Conservation (phyloP, 495 filamentous ascomycete species). For the Annulohypoxylon maeteangense region DNA sequence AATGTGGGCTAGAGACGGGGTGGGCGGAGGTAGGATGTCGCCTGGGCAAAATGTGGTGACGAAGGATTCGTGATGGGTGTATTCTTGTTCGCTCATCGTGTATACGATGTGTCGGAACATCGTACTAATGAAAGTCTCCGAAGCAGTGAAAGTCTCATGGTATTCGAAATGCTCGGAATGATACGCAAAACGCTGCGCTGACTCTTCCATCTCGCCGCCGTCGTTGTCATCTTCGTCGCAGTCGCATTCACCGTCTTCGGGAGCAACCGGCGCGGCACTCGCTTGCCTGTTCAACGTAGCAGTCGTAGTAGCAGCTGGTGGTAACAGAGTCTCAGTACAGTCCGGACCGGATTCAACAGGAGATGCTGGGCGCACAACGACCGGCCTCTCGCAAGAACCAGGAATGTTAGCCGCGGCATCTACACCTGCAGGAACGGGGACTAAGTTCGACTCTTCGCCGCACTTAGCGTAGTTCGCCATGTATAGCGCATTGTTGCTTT, state of each 20-base stretch:
- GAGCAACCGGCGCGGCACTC: not conserved
- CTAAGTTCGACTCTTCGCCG: conserved; percentile 36
- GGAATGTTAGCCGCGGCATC: conserved; percentile 43
- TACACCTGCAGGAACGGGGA: conserved; percentile 39
- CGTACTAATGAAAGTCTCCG: conserved; percentile 35
- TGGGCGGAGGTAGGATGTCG: conserved; percentile 6
- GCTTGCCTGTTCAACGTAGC: conserved; percentile 16
- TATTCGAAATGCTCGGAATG: not conserved
- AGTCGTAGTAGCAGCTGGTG: conserved; percentile 11
- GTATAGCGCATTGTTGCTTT: conserved; percentile 44
- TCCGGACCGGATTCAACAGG: not conserved
- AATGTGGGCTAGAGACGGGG: not conserved
- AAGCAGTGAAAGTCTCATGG: conserved; percentile 10
- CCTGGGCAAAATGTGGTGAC: conserved; percentile 39
- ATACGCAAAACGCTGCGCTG: not conserved
- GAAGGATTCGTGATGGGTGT: conserved; percentile 26
- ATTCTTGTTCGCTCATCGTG: conserved; percentile 14
- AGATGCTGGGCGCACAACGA: not conserved
- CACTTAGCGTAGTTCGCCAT: conserved; percentile 47
- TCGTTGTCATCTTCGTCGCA: conserved; percentile 9
- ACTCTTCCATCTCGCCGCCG: not conserved
- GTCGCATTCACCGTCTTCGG: conserved; percentile 16
- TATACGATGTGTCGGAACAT: conserved; percentile 28
- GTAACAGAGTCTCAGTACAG: not conserved
- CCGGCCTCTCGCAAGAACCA: conserved; percentile 38